A percentile compares a stretch with the other conserved stretches of the same genome.
Conservation (phyloP, 495 filamentous ascomycete genomes). For the Daldinia decipiens region DNA sequence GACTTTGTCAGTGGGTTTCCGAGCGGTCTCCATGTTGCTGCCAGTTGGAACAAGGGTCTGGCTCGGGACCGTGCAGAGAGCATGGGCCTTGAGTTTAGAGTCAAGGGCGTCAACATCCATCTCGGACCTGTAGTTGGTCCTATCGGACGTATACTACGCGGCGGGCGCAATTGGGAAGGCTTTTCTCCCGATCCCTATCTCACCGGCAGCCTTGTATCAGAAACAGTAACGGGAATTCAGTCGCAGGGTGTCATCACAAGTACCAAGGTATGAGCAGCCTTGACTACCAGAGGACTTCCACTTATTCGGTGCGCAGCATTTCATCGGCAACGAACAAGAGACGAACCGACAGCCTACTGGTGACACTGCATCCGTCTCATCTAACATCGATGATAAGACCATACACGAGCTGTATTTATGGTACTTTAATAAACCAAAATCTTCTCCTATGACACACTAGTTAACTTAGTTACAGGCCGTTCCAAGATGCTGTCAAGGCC, state of each 20-base stretch:
- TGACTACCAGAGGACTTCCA: conserved; percentile 45
- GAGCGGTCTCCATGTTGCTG: conserved; percentile 65
- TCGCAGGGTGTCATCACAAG: conserved; percentile 62
- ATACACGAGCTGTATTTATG: conserved; percentile 77
- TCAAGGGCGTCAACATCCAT: conserved; percentile 72
- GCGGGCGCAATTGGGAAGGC: conserved; percentile 67
- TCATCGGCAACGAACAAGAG: conserved; percentile 72
- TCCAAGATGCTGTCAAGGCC: conserved; percentile 70
- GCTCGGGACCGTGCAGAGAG: conserved; percentile 56
- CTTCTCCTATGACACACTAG: neutral
- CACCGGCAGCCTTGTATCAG: conserved; percentile 54
- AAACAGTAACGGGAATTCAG: conserved; percentile 62
- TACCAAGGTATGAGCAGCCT: conserved; percentile 55
- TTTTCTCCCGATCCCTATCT: conserved; percentile 61
- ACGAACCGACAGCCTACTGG: conserved; percentile 62
- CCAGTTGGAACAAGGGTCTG: conserved; percentile 65
- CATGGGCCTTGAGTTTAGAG: conserved; percentile 67
- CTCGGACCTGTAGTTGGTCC: conserved; percentile 73
- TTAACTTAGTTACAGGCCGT: conserved; percentile 56
- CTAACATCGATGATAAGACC: conserved; percentile 71
- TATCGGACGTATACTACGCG: conserved; percentile 57
- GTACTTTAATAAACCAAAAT: conserved; percentile 57
- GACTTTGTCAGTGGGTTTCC: conserved; percentile 70
- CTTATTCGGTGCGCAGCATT: conserved; percentile 55
- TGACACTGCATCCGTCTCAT: conserved; percentile 61